phyloP scores from a whole-genome alignment of 345 rosid genomes.

The Physaria fendleri region DNA sequence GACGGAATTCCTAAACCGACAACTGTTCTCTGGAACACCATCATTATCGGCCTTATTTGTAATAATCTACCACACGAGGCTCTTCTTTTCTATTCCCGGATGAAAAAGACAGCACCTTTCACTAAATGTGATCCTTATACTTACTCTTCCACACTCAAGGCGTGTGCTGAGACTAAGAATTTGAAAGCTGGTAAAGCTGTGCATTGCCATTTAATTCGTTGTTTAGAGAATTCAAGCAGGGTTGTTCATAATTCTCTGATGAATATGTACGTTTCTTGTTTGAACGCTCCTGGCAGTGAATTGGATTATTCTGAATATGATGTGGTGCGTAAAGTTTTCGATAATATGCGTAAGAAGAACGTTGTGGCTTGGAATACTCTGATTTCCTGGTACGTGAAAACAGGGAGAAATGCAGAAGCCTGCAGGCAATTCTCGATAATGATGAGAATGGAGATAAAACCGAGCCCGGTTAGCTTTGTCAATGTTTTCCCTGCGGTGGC shows the following conservation, averaged over 20 bases:
- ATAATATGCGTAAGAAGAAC: slow-evolving; percentile 57
- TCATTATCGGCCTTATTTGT: slow-evolving; percentile 81
- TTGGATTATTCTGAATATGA: slow-evolving; percentile 34
- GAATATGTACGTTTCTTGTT: slow-evolving; percentile 70
- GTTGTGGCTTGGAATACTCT: slow-evolving; percentile 81
- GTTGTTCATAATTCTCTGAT: slow-evolving; percentile 70
- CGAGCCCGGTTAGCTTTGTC: slow-evolving; percentile 69
- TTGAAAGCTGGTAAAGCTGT: slow-evolving; percentile 56
- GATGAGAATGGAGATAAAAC: slow-evolving; percentile 60
- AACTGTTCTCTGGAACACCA: slow-evolving; percentile 75
- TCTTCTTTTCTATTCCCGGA: slow-evolving; percentile 55
- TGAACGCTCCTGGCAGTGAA: slow-evolving; percentile 27
- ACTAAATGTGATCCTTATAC: slow-evolving; percentile 59
- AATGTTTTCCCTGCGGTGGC: slow-evolving; percentile 73
- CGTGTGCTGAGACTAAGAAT: slow-evolving; percentile 57
- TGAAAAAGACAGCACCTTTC: slow-evolving; percentile 47
- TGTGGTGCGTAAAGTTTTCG: slow-evolving; percentile 53
- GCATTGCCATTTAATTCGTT: slow-evolving; percentile 74
- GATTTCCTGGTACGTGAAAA: slow-evolving; percentile 73
- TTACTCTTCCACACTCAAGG: slow-evolving; percentile 81
- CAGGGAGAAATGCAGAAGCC: slow-evolving; percentile 48
- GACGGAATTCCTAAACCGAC: slow-evolving; percentile 76
- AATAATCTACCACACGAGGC: slow-evolving; percentile 71
- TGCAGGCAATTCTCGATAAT: slow-evolving; percentile 51
- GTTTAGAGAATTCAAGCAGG: slow-evolving; percentile 56